Base-by-base conservation (phyloP, 2,329 filamentous ascomycete genomes). In the Monascus ruber region DNA sequence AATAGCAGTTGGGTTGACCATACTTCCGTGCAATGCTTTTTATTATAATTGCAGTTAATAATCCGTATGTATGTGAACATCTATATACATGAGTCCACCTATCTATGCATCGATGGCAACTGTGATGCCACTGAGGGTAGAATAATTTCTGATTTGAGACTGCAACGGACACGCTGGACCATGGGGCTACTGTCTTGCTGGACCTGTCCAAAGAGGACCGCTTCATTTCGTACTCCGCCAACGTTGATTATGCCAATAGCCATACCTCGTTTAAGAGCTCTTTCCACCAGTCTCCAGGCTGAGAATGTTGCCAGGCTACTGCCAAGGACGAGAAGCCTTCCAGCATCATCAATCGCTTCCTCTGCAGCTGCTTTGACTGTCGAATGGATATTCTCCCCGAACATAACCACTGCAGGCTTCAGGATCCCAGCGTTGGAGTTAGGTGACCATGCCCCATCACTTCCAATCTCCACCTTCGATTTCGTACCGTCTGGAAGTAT, bases 381-480 rank as follows among this genome's bases (percentile, higher is more conserved):
- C 1, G 65, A 61, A 0, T 76, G 69, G 36, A 96, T 94, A 43
- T 78, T 88, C 63, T 96, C 91, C 10, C 91, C 91, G 59, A 96
- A 96, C 86, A 96, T 95, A 51, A 88, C 80, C 2, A 98, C 88
- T 1, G 85, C 85, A 3, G 91, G 91, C 56, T 96, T 96, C 40
- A 98, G 61, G 31, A 96, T 77, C 2, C 89, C 91, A 0, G 79
- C 85, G 2, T 73, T 78, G 49, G 77, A 80, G 0, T 66, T 65
- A 5, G 71, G 51, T 31, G 70, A 64, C 85, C 82, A 93, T 0
- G 87, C 89, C 0, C 89, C 89, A 38, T 95, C 86, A 1, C 56
- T 51, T 52, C 95, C 89, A 8, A 83, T 74, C 45, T 83, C 70
- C 1, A 95, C 79, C 25, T 61, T 65, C 11, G 72, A 69, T 43